Evolutionary conservation across 768 basidiomycete genomes (phyloP), one percentile per base, ranked within the genome.

Genomic region (Tylopilus sp.): DNA sequence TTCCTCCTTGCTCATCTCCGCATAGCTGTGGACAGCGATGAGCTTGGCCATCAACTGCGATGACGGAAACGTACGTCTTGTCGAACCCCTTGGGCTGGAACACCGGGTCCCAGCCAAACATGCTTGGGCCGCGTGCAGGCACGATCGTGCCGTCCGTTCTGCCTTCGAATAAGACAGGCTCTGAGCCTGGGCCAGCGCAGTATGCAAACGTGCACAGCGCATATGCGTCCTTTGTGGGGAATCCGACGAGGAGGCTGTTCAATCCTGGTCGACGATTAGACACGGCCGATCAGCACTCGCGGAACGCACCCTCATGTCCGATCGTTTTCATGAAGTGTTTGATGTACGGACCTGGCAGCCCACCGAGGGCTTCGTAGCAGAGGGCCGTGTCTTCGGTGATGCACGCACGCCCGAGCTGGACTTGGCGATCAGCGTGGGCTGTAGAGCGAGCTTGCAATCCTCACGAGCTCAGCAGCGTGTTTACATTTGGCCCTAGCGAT

Each of bases 141-240:
- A 99, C 95, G 55, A 98, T 94, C n/a, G 69, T 77, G 2, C 95
- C 95, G 22, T 91, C 83, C 1, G 94, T 97, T 11, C 80, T 76
- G 0, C 95, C 95, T 62, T 97, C 95, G 50, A 90, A 90, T 9
- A 90, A 68, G 43, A 94, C 73, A 0, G 92, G 91, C 51, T 91
- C 85, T 2, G 79, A 60, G 65, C 81, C 84, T 22, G 94, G 92
- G 0, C 93, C 92, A 0, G 85, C 75, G 35, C 87, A 88, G 66
- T 97, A 98, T 6, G 95, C 95, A 60, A 98, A 98, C 2, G 97
- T 98, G 71, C 95, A 98, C 7, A 98, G 75, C 0, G 95, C 95
- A 61, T 86, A 88, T 0, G 97, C 97, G 12, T 77, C 81, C 51
- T 80, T 88, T 1, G 82, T 87, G 0, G 78, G 71, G 64, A 98